Percentiles rank a stretch among this genome's conserved stretches.
Conservation (phyloP, 371 early-diverging fungal genomes). For the Rhizoclosmatium hyalinum region DNA sequence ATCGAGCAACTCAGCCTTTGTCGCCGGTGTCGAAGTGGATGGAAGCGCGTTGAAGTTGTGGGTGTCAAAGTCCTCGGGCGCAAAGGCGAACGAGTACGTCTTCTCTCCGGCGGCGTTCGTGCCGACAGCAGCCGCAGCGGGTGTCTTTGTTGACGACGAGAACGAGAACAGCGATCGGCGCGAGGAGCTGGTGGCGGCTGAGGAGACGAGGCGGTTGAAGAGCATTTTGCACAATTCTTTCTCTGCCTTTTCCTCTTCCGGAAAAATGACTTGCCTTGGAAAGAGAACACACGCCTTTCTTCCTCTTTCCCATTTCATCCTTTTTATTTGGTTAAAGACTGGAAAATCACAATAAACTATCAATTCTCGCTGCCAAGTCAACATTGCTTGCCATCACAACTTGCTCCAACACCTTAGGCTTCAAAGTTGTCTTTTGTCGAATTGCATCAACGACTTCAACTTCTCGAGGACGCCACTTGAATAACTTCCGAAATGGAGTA, state of each 20-base stretch:
- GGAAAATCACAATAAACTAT: too few relatives aligned
- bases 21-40: conserved; percentile 34
- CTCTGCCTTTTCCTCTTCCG: not conserved
- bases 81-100: conserved; percentile 38
- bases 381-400: not conserved
- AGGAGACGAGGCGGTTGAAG: not conserved
- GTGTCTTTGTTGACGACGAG: conserved; percentile 10
- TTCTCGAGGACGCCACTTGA: too few relatives aligned
- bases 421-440: not conserved
- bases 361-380: conserved; percentile 1
- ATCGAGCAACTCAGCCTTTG: conserved; percentile 69
- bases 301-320: too few relatives aligned
- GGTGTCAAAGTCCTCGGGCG: conserved; percentile 45
- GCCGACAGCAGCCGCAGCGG: conserved; percentile 6
- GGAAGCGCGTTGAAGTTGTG: conserved; percentile 54
- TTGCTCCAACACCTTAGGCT: conserved; percentile 1
- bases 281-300: too few relatives aligned
- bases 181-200: not conserved
- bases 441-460: not conserved
- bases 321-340: too few relatives aligned
- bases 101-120: conserved; percentile 24
- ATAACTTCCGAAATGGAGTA: not conserved
- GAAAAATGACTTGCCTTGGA: too few relatives aligned
- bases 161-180: conserved; percentile 14
- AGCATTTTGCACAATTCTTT: not conserved